phyloP scores from a whole-genome alignment of 345 rosid genomes.

The Syzygium oleosum region DNA sequence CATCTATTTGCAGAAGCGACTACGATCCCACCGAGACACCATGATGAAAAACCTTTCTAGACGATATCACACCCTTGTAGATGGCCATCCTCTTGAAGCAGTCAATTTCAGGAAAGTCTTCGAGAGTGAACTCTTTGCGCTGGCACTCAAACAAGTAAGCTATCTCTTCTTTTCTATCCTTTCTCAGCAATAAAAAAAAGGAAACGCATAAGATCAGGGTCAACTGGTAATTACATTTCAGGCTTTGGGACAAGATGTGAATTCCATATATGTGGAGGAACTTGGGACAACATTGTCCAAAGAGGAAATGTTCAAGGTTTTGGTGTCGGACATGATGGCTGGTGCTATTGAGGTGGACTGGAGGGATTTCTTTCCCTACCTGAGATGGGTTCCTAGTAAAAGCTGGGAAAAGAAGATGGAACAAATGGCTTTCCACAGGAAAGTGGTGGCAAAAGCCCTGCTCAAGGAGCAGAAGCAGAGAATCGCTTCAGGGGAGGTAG shows the following conservation, averaged over 20 bases:
- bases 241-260: conserved; percentile 59
- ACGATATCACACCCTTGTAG: conserved; percentile 26
- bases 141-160: conserved; percentile 66
- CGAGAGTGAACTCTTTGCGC: conserved; percentile 62
- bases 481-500: conserved; percentile 48
- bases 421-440: conserved; percentile 34
- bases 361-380: conserved; percentile 92
- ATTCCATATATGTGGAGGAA: conserved; percentile 61
- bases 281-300: conserved; percentile 48
- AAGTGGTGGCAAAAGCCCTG: conserved; percentile 59
- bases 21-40: conserved; percentile 44
- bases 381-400: conserved; percentile 72
- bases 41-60: conserved; percentile 44
- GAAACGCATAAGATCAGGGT: not conserved
- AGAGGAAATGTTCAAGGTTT: conserved; percentile 37
- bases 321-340: conserved; percentile 71
- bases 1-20: conserved; percentile 36
- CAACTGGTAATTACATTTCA: conserved; percentile 9
- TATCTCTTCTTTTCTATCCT: not conserved
- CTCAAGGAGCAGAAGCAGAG: conserved; percentile 35
- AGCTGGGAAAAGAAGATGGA: conserved; percentile 43
- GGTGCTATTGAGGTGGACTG: conserved; percentile 86
- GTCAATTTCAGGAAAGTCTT: conserved; percentile 72
- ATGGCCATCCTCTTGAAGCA: conserved; percentile 24
- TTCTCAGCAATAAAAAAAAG: not conserved